Percentiles rank a stretch among this genome's conserved stretches.
Evolutionary conservation across 1,139 yeast species (phyloP).

Genomic region (Protomyces macrosporus): DNA sequence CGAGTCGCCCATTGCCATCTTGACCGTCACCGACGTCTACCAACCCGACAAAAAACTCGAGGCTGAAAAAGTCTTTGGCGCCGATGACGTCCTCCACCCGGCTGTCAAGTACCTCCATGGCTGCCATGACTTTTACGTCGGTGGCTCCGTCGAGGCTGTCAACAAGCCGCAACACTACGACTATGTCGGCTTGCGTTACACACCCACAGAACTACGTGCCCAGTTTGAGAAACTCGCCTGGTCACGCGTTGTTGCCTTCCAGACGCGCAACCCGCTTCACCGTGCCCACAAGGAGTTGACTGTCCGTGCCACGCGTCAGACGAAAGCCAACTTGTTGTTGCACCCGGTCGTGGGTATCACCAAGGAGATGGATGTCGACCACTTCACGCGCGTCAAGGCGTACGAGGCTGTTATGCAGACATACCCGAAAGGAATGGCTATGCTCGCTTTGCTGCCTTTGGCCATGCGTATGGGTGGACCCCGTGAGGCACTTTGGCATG

Average conservation of each 20-base stretch:
- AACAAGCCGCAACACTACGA: conserved; percentile 84
- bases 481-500: conserved; percentile 98
- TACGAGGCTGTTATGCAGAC: conserved; percentile 86
- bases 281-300: conserved; percentile 96
- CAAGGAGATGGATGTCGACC: conserved; percentile 97
- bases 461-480: conserved; percentile 99
- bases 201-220: conserved; percentile 82
- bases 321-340: conserved; percentile 72
- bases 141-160: conserved; percentile 82
- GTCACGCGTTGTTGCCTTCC: conserved; percentile 93
- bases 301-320: conserved; percentile 83
- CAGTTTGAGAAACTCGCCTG: conserved; percentile 78
- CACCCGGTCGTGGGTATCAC: conserved; percentile 97
- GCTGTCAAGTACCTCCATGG: conserved; percentile 71
- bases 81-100: conserved; percentile 89
- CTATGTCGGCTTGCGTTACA: conserved; percentile 77
- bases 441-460: conserved; percentile 77
- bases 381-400: conserved; percentile 93
- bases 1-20: conserved; percentile 70
- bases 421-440: conserved; percentile 90
- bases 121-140: conserved; percentile 73
- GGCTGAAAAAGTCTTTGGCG: conserved; percentile 84
- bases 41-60: conserved; percentile 72
- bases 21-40: conserved; percentile 66
- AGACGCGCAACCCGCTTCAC: conserved; percentile 97